Percentiles rank a stretch among this genome's conserved stretches.
These are phyloP conservation scores for Basidiobolus meristosporus DNA, from an alignment of 371 early-diverging fungal species.

Conservation along the genomic window DNA sequence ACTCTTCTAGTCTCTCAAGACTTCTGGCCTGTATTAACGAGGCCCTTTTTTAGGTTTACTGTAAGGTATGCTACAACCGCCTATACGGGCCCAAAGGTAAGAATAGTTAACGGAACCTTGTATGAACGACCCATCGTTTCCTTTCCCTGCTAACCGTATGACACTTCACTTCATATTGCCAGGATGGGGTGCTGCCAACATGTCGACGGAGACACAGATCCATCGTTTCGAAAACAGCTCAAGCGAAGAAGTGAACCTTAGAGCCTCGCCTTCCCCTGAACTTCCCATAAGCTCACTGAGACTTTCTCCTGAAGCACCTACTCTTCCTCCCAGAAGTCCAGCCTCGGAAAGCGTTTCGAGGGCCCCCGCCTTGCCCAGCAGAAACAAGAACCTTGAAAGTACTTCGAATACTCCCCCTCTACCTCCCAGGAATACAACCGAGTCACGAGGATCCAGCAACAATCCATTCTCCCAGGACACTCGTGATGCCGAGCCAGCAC, in stretches of 20 bases:
- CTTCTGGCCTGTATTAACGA: not conserved
- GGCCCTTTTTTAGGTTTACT: slow-evolving; percentile 9
- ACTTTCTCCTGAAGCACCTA: too few species aligned
- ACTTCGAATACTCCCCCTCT: too few species aligned
- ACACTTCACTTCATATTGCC: not conserved
- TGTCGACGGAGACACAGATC: not conserved
- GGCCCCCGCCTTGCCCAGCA: too few species aligned
- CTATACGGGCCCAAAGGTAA: slow-evolving; percentile 18
- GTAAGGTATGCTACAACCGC: slow-evolving; percentile 16
- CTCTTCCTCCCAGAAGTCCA: too few species aligned
- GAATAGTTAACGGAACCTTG: not conserved
- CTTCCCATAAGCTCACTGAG: too few species aligned
- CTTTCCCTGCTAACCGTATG: not conserved
- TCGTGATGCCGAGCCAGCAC: too few species aligned
- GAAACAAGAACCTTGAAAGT: too few species aligned
- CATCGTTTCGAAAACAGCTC: not conserved
- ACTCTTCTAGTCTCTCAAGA: not conserved
- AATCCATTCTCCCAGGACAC: too few species aligned
- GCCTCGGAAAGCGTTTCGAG: too few species aligned
- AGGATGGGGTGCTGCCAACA: not conserved
- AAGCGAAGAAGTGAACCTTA: not conserved
- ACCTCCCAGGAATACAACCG: too few species aligned
- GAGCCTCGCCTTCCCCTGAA: not conserved
- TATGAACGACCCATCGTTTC: too few species aligned
- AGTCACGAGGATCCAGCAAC: too few species aligned